Conservation (phyloP, 2,329 filamentous ascomycete genomes). For the Zymoseptoria ardabiliae region DNA sequence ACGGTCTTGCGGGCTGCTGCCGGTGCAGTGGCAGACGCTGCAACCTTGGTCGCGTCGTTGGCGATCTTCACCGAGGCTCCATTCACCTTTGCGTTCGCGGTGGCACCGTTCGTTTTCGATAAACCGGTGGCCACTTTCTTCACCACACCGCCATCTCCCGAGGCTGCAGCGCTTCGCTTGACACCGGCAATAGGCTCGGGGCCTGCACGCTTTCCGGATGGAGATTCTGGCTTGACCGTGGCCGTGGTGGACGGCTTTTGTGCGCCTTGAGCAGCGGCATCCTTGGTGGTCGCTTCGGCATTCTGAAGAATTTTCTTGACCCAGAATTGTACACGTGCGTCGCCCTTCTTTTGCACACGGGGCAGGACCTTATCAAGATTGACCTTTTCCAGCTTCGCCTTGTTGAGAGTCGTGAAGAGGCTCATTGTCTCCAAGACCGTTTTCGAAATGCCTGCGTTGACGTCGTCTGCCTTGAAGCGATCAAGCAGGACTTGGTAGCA, state of each 20-base stretch:
- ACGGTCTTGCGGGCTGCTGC: conserved; percentile 26
- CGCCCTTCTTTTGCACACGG: conserved; percentile 57
- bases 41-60: conserved; percentile 12
- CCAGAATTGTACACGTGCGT: conserved; percentile 55
- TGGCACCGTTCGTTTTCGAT: conserved; percentile 14
- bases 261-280: conserved; percentile 34
- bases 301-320: conserved; percentile 50
- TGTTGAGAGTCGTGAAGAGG: conserved; percentile 54
- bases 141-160: conserved; percentile 20
- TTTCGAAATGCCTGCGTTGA: conserved; percentile 35
- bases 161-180: conserved; percentile 25
- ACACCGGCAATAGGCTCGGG: conserved; percentile 26
- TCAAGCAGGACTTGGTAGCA: conserved; percentile 45
- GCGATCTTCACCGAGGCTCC: conserved; percentile 22
- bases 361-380: conserved; percentile 60
- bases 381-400: conserved; percentile 52
- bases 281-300: conserved; percentile 18
- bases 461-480: conserved; percentile 39
- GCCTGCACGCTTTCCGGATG: conserved; percentile 28
- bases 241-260: conserved; percentile 29
- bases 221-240: conserved; percentile 18
- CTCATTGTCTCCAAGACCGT: conserved; percentile 51
- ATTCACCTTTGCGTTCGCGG: conserved; percentile 14
- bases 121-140: conserved; percentile 29
- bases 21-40: conserved; percentile 11